Evolutionary conservation across 2,329 filamentous ascomycete species (phyloP).

Genomic region (Phyllosticta paracitricarpa): DNA sequence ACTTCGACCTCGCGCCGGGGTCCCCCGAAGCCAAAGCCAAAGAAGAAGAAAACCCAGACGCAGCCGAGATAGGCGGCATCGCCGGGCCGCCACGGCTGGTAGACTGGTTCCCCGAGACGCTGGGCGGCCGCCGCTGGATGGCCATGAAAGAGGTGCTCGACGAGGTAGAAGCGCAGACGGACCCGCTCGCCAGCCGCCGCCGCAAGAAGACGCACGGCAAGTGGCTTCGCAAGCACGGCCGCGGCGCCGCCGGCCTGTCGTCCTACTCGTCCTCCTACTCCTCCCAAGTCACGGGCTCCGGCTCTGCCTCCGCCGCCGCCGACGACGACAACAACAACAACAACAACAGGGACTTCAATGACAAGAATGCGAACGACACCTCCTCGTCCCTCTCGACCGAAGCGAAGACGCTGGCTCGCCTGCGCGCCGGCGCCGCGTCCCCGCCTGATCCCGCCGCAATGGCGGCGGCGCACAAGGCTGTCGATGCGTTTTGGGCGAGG

Average conservation of each 20-base stretch:
- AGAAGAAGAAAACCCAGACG: constrained; percentile 5
- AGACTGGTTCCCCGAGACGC: constrained; percentile 15
- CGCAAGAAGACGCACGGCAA: background rate
- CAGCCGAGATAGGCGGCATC: background rate
- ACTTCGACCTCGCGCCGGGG: constrained; percentile 7
- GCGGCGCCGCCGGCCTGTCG: background rate
- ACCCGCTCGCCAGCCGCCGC: background rate
- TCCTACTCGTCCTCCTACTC: background rate
- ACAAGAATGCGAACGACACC: too few relatives aligned
- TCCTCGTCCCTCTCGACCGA: background rate
- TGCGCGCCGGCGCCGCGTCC: background rate
- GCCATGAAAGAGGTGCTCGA: constrained; percentile 11
- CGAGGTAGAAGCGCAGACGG: background rate
- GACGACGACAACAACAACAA: background rate
- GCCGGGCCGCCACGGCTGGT: background rate
- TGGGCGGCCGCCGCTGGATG: constrained; percentile 16
- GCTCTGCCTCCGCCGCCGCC: too few relatives aligned
- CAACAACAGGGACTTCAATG: background rate
- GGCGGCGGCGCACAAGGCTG: background rate
- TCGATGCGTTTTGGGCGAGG: constrained; percentile 1
- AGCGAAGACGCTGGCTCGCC: background rate
- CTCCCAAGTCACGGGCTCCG: background rate
- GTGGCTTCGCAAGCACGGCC: background rate
- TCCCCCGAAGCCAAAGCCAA: background rate
- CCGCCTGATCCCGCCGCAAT: background rate